Evolutionary conservation across 257 asterid genomes (phyloP).

Genomic region (Ajuga chamaepitys): DNA sequence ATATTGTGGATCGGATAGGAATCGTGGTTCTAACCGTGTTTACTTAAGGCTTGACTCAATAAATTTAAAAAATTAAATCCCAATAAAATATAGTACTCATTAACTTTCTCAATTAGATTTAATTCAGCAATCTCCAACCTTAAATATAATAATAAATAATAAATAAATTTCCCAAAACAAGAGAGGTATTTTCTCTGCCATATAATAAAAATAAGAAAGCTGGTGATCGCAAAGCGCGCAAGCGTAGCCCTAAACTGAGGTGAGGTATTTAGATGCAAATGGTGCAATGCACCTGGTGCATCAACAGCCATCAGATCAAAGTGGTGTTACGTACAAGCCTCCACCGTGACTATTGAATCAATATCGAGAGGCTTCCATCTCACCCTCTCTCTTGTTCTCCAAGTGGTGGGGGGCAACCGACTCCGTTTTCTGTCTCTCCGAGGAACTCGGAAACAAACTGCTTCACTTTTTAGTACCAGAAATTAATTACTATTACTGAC

Average conservation of each 20-base stretch:
- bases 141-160: too few relatives aligned
- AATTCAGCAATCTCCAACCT: too few relatives aligned
- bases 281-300: neutral
- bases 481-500: neutral
- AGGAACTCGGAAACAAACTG: conserved; percentile 25
- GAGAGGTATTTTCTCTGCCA: too few relatives aligned
- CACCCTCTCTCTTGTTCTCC: neutral
- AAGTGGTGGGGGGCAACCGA: conserved; percentile 15
- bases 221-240: neutral
- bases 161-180: too few relatives aligned
- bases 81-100: too few relatives aligned
- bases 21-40: too few relatives aligned
- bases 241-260: conserved; percentile 10
- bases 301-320: neutral
- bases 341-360: neutral
- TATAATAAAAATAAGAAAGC: neutral
- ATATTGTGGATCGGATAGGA: too few relatives aligned
- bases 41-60: too few relatives aligned
- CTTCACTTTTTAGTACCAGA: conserved; percentile 10
- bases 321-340: neutral
- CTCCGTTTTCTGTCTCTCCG: conserved; percentile 32
- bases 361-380: conserved; percentile 23
- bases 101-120: too few relatives aligned
- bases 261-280: neutral
- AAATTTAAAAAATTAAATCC: too few relatives aligned